These are phyloP conservation scores for Ophiosphaerella herpotricha DNA, from an alignment of 2,329 filamentous ascomycete genomes.

Conservation along the genomic window DNA sequence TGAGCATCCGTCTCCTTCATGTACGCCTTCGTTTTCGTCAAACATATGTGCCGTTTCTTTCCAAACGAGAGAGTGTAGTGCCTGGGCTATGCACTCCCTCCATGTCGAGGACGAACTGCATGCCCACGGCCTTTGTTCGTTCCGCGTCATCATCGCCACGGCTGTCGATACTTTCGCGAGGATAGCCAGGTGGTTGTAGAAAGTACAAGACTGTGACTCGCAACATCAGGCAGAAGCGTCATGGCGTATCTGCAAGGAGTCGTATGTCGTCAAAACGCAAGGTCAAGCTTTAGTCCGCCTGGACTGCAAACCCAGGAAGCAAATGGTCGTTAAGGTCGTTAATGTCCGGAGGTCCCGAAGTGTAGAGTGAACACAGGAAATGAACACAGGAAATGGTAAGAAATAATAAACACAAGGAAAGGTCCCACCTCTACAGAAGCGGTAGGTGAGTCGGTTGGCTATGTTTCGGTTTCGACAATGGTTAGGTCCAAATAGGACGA, in stretches of 20 bases:
- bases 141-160: slow-evolving; percentile 18
- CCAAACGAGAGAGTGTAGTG: slow-evolving; percentile 1
- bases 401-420: slow-evolving; percentile 41
- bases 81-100: slow-evolving; percentile 8
- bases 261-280: slow-evolving; percentile 42
- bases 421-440: slow-evolving; percentile 14
- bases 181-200: slow-evolving; percentile 33
- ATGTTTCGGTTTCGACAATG: slow-evolving; percentile 42
- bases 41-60: slow-evolving; percentile 19
- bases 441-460: slow-evolving; percentile 2
- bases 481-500: slow-evolving; percentile 66
- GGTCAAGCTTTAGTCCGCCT: slow-evolving; percentile 33
- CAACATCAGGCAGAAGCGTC: slow-evolving; percentile 34
- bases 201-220: slow-evolving; percentile 44
- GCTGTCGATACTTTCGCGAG: slow-evolving; percentile 26
- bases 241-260: slow-evolving; percentile 42
- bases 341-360: slow-evolving; percentile 38
- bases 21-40: slow-evolving; percentile 35
- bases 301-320: slow-evolving; percentile 26
- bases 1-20: slow-evolving; percentile 31
- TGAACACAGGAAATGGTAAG: slow-evolving; percentile 37
- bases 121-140: slow-evolving; percentile 12
- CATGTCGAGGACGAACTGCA: background rate
- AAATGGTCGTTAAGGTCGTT: slow-evolving; percentile 44
- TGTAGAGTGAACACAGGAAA: slow-evolving; percentile 40